Percentiles rank a stretch among this genome's conserved stretches.
These are phyloP conservation scores for Gossypium davidsonii DNA, from an alignment of 441 rosid genomes.

Conservation along the genomic window DNA sequence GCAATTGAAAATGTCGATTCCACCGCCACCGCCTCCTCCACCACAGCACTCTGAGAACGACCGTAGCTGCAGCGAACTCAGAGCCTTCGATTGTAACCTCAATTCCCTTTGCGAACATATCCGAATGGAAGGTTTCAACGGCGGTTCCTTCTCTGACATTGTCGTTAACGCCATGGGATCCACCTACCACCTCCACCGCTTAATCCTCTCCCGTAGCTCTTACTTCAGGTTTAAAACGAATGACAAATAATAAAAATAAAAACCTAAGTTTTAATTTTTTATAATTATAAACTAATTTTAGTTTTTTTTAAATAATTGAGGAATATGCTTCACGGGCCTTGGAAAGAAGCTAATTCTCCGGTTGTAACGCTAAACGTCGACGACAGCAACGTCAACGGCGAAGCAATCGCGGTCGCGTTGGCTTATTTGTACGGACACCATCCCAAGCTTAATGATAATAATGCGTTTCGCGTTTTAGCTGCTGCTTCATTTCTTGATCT, in stretches of 20 bases:
- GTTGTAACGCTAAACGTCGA: slow-evolving; percentile 71
- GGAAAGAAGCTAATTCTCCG: slow-evolving; percentile 91
- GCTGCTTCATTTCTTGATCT: slow-evolving; percentile 96
- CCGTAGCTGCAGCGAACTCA: slow-evolving; percentile 59
- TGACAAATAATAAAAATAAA: neutral
- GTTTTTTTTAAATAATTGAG: slow-evolving; percentile 23
- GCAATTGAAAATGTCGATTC: slow-evolving; percentile 36
- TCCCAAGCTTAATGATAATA: slow-evolving; percentile 78
- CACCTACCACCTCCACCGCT: slow-evolving; percentile 82
- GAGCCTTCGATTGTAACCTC: slow-evolving; percentile 74
- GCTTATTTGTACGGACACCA: slow-evolving; percentile 84
- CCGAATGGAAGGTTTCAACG: slow-evolving; percentile 72
- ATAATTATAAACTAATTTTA: neutral
- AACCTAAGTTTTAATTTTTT: neutral
- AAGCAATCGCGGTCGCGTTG: slow-evolving; percentile 73
- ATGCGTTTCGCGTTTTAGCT: slow-evolving; percentile 92
- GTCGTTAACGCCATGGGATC: slow-evolving; percentile 79
- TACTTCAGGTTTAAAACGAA: slow-evolving; percentile 61
- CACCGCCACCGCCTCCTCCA: slow-evolving; percentile 37
- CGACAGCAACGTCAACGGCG: slow-evolving; percentile 82
- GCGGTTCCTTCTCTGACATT: slow-evolving; percentile 85
- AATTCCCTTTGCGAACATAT: slow-evolving; percentile 87
- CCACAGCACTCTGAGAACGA: slow-evolving; percentile 57
- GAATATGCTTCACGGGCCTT: slow-evolving; percentile 92
- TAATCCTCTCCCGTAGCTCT: slow-evolving; percentile 90